Conservation (phyloP, 2,329 filamentous ascomycete species). For the Neopestalotiopsis sp. region DNA sequence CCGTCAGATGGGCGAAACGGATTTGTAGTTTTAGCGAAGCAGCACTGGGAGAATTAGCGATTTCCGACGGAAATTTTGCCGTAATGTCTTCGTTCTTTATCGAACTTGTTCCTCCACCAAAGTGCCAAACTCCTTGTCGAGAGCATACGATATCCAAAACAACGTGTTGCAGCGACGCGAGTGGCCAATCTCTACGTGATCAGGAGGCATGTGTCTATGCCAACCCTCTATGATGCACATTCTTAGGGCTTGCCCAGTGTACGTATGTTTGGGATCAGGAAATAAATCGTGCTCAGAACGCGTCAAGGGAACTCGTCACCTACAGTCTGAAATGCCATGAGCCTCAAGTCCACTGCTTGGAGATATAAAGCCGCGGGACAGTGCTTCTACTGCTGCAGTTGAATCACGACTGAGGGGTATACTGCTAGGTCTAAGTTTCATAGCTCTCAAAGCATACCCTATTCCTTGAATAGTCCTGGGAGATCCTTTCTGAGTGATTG, state of each 20-base stretch:
- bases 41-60: background rate
- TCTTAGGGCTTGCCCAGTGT: too few species aligned
- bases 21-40: background rate
- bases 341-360: slow-evolving; percentile 3
- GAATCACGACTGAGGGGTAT: background rate
- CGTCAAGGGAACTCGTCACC: background rate
- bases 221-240: background rate
- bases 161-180: background rate
- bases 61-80: background rate
- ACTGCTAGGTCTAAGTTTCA: background rate
- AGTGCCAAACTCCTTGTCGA: background rate
- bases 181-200: background rate
- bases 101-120: background rate
- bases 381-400: background rate
- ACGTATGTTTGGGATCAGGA: too few species aligned
- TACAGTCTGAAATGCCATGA: background rate
- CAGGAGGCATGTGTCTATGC: background rate
- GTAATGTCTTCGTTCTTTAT: slow-evolving; percentile 4
- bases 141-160: background rate
- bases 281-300: background rate
- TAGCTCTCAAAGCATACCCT: background rate
- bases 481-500: background rate
- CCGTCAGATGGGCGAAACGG: background rate
- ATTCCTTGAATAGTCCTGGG: background rate
- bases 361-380: background rate